These are phyloP conservation scores for Thermochaetoides thermophila DNA, from an alignment of 495 filamentous ascomycete species.

Conservation along the genomic window DNA sequence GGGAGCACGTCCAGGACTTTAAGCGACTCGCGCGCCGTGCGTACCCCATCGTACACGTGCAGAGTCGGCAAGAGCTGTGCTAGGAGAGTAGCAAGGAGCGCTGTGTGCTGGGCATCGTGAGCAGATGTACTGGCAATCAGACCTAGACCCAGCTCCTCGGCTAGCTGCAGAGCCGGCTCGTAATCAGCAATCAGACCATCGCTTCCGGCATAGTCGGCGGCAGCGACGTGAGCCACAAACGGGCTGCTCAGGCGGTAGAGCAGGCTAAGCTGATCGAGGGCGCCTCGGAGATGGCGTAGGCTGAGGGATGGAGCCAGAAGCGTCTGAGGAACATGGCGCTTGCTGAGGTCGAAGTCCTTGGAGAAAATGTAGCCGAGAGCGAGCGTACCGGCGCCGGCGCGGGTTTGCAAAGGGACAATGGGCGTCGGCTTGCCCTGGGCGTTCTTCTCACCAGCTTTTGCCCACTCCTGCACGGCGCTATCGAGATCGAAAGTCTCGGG, in stretches of 20 bases:
- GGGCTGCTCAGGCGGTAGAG: slow-evolving; percentile 83
- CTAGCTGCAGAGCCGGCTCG: slow-evolving; percentile 57
- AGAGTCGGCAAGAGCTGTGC: slow-evolving; percentile 68
- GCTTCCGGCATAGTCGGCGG: slow-evolving; percentile 64
- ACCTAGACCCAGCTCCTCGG: slow-evolving; percentile 84
- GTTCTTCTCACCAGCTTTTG: slow-evolving; percentile 48
- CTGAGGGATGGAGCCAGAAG: slow-evolving; percentile 75
- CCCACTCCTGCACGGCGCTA: slow-evolving; percentile 64
- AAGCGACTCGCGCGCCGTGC: slow-evolving; percentile 69
- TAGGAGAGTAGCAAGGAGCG: slow-evolving; percentile 72
- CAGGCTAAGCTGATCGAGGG: slow-evolving; percentile 76
- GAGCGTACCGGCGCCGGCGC: slow-evolving; percentile 79
- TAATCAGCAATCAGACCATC: slow-evolving; percentile 76
- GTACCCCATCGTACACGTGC: slow-evolving; percentile 86
- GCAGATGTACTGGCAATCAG: slow-evolving; percentile 72
- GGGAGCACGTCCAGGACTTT: slow-evolving; percentile 75
- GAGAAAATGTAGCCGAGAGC: slow-evolving; percentile 96
- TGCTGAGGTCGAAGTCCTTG: slow-evolving; percentile 81
- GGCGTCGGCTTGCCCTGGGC: slow-evolving; percentile 64
- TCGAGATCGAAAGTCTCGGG: slow-evolving; percentile 86
- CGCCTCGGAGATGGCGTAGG: slow-evolving; percentile 62
- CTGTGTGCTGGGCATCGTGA: slow-evolving; percentile 91
- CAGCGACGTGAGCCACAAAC: slow-evolving; percentile 86
- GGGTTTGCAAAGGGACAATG: slow-evolving; percentile 68
- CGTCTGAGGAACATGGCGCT: slow-evolving; percentile 79